Percentiles rank a stretch among this genome's conserved stretches.
Conservation (phyloP, 2,329 filamentous ascomycete species). For the Botrytis squamosa region DNA sequence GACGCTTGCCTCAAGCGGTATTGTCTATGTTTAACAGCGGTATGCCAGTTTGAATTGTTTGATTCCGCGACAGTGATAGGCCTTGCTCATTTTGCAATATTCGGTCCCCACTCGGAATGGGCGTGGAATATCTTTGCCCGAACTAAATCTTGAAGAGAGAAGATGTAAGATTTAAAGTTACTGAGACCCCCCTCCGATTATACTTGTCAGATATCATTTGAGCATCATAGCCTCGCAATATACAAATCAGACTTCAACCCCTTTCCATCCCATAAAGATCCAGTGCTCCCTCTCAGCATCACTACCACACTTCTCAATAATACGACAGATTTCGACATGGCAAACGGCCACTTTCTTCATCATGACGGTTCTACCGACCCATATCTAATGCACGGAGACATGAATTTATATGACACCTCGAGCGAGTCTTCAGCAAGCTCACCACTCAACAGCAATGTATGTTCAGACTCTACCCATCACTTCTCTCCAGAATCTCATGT, state of each 20-base stretch:
- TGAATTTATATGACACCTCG: conserved; percentile 37
- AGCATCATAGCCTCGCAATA: not conserved
- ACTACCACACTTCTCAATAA: not conserved
- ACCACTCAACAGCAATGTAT: conserved; percentile 36
- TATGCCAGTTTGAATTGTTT: conserved; percentile 23
- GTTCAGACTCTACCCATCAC: conserved; percentile 10
- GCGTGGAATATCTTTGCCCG: conserved; percentile 20
- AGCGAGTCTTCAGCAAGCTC: conserved; percentile 39
- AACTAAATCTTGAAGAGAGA: not conserved
- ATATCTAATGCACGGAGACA: conserved; percentile 31
- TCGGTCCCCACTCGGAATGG: conserved; percentile 11
- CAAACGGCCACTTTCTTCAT: conserved; percentile 29
- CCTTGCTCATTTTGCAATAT: conserved; percentile 19
- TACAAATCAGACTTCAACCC: not conserved
- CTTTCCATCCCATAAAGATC: not conserved
- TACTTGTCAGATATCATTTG: conserved; percentile 1
- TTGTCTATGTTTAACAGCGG: conserved; percentile 26
- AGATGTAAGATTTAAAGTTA: conserved; percentile 20
- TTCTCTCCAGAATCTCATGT: conserved; percentile 21
- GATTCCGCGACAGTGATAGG: conserved; percentile 23
- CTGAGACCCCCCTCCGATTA: conserved; percentile 1
- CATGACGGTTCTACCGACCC: conserved; percentile 28
- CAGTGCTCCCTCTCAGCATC: not conserved
- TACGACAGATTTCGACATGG: conserved; percentile 27
- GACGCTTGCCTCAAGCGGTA: conserved; percentile 26